phyloP scores from a whole-genome alignment of 257 asterid species.

The Coffea canephora region DNA sequence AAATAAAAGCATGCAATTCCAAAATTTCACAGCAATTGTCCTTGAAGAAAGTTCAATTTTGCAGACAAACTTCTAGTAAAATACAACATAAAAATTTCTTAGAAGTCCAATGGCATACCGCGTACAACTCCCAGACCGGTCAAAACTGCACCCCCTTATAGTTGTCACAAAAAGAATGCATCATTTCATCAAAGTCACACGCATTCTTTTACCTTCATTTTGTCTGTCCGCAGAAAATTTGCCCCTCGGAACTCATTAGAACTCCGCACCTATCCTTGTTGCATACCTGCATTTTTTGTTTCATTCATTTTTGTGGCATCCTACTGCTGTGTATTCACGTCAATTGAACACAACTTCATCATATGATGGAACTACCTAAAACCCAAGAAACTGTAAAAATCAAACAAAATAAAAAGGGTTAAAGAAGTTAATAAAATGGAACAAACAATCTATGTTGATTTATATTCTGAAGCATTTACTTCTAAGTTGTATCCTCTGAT shows the following conservation, averaged over 20 bases:
- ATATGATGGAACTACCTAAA: slow-evolving; percentile 10
- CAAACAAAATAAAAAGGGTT: background rate
- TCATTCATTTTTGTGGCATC: background rate
- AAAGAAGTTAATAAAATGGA: background rate
- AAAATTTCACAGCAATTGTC: background rate
- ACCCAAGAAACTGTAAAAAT: background rate
- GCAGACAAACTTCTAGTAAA: background rate
- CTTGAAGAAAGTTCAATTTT: too few relatives aligned
- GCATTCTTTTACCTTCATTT: background rate
- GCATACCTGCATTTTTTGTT: background rate
- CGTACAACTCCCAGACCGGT: background rate
- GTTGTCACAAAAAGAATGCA: background rate
- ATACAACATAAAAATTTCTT: background rate
- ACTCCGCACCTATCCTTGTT: background rate
- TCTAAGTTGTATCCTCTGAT: background rate
- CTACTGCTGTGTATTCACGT: background rate
- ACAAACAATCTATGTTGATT: background rate
- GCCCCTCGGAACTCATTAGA: background rate
- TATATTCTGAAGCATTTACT: background rate
- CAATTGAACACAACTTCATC: background rate
- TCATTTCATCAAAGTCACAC: background rate
- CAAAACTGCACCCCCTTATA: background rate
- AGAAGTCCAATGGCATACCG: background rate
- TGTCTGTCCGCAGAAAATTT: background rate
- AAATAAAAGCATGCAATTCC: too few relatives aligned